Percentiles rank a stretch among this genome's conserved stretches.
These are phyloP conservation scores for Candolleomyces eurysporus DNA, from an alignment of 768 basidiomycete genomes.

Conservation along the genomic window DNA sequence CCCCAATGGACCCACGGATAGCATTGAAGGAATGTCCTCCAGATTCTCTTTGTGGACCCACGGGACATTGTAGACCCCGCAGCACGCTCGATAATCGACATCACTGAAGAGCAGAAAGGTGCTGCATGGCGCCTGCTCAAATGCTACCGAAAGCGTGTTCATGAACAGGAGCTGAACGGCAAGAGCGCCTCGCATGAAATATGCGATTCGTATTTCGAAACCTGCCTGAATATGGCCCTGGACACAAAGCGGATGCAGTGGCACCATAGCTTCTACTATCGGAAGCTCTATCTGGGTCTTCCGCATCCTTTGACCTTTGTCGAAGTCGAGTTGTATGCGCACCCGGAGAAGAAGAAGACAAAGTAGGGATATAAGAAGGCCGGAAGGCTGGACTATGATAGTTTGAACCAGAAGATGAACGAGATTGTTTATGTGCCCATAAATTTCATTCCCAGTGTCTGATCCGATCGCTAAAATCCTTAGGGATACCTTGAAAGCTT, in stretches of 20 bases:
- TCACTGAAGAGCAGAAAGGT: constrained; percentile 7
- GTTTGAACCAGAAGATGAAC: constrained; percentile 16
- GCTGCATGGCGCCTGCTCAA: constrained; percentile 12
- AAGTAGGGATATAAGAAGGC: constrained; percentile 10
- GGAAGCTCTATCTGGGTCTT: constrained; percentile 20
- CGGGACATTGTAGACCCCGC: no score
- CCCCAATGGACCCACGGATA: constrained; percentile 14
- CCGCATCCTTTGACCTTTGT: constrained; percentile 20
- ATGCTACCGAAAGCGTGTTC: constrained; percentile 11
- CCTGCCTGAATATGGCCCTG: constrained; percentile 7
- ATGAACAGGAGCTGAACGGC: constrained; percentile 1
- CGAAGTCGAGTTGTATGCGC: constrained; percentile 10
- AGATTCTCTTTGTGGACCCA: background rate
- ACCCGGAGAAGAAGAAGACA: constrained; percentile 9
- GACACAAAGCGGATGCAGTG: constrained; percentile 17
- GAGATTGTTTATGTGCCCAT: constrained; percentile 16
- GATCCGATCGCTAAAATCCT: no score
- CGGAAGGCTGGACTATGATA: constrained; percentile 17
- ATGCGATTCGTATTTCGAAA: constrained; percentile 2
- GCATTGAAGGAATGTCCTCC: no score
- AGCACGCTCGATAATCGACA: background rate
- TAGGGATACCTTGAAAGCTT: constrained; percentile 15
- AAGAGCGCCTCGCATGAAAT: constrained; percentile 8
- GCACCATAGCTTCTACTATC: constrained; percentile 17
- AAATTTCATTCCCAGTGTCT: no score